Percentiles rank a stretch among this genome's conserved stretches.
Evolutionary conservation across 768 basidiomycete genomes (phyloP).

Genomic region (Pleurotus sapidus): DNA sequence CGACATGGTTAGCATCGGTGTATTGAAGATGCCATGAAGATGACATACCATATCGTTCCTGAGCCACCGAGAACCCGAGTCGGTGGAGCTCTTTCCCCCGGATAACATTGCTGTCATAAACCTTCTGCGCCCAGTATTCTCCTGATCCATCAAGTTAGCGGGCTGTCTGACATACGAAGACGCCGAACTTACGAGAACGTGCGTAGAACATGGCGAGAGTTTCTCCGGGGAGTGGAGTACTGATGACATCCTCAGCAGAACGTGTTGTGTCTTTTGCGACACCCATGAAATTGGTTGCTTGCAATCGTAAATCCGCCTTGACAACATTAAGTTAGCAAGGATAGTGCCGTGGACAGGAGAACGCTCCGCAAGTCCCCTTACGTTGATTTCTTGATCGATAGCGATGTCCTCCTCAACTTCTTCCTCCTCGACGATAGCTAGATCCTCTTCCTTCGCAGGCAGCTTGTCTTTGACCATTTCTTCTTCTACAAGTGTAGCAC

Average conservation of each 20-base stretch:
- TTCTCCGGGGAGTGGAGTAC: constrained; percentile 84
- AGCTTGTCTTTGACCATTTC: constrained; percentile 22
- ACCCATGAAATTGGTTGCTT: constrained; percentile 51
- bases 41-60: constrained; percentile 67
- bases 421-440: neutral
- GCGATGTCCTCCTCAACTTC: neutral
- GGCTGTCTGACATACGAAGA: neutral
- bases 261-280: constrained; percentile 56
- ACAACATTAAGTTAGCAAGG: neutral
- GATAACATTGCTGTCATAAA: constrained; percentile 53
- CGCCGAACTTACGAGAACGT: constrained; percentile 57
- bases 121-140: constrained; percentile 80
- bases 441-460: neutral
- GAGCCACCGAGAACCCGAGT: constrained; percentile 75
- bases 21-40: neutral
- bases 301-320: constrained; percentile 29
- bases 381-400: constrained; percentile 4
- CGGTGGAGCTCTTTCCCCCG: constrained; percentile 76
- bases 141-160: constrained; percentile 32
- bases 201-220: constrained; percentile 82
- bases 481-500: constrained; percentile 42
- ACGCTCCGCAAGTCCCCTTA: too few species aligned
- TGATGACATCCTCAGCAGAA: constrained; percentile 67
- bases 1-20: constrained; percentile 1
- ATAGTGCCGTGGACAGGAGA: too few species aligned